phyloP scores from a whole-genome alignment of 768 basidiomycete genomes.

The Podaxis sp. region DNA sequence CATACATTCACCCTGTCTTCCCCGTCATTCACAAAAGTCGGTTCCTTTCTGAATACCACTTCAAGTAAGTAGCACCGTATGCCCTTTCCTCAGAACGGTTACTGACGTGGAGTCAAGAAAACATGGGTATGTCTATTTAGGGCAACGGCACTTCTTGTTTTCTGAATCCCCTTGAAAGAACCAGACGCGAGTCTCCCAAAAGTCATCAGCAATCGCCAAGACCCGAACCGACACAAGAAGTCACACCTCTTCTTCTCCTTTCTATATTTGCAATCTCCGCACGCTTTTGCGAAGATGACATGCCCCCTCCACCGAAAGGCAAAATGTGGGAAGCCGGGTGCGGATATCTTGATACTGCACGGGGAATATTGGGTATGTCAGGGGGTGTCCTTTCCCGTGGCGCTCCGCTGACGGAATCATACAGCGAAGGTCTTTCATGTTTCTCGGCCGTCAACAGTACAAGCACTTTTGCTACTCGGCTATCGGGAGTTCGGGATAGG shows the following conservation, averaged over 20 bases:
- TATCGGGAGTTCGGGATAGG: constrained; percentile 85
- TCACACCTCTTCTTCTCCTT: constrained; percentile 70
- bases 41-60: constrained; percentile 65
- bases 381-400: background rate
- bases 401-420: constrained; percentile 14
- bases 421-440: constrained; percentile 55
- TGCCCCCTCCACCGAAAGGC: constrained; percentile 44
- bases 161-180: background rate
- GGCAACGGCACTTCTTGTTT: background rate
- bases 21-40: constrained; percentile 76
- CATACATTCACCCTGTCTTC: constrained; percentile 80
- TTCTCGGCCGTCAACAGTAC: constrained; percentile 74
- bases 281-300: constrained; percentile 59
- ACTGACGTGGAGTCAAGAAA: background rate
- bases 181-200: constrained; percentile 22
- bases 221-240: constrained; percentile 59
- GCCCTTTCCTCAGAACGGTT: background rate
- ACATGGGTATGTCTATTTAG: constrained; percentile 4
- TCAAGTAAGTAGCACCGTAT: constrained; percentile 35
- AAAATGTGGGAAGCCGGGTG: constrained; percentile 73
- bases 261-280: constrained; percentile 83
- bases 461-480: constrained; percentile 76
- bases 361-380: constrained; percentile 56
- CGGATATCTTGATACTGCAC: constrained; percentile 62
- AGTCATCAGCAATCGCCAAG: constrained; percentile 35